Conservation (phyloP, 2,329 filamentous ascomycete species). For the Aspergillus alliaceus region DNA sequence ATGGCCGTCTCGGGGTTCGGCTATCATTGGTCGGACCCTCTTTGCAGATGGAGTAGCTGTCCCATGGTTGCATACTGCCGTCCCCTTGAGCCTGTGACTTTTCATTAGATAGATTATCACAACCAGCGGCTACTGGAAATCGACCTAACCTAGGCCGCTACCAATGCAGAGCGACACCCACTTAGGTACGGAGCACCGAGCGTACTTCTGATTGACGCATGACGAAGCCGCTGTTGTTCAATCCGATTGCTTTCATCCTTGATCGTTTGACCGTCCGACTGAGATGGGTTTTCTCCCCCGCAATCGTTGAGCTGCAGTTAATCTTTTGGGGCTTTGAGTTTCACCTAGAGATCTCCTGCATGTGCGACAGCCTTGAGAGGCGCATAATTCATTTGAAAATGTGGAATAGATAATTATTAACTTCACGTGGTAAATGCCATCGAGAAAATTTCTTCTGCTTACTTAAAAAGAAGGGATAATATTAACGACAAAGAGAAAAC, state of each 20-base stretch:
- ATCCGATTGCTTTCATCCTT: not conserved
- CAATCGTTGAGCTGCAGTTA: not conserved
- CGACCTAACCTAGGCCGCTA: not conserved
- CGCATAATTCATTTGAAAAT: not conserved
- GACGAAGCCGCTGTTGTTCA: not conserved
- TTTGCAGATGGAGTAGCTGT: not conserved
- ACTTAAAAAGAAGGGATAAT: no score
- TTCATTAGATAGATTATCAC: not conserved
- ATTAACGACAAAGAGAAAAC: no score
- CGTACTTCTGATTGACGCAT: not conserved
- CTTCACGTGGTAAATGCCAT: not conserved
- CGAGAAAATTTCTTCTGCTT: not conserved
- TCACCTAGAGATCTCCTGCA: not conserved
- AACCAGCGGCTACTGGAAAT: not conserved
- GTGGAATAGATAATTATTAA: not conserved
- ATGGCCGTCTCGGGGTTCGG: not conserved
- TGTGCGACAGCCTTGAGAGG: not conserved
- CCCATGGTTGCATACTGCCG: constrained; percentile 7
- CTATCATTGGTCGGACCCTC: constrained; percentile 1
- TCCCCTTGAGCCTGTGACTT: constrained; percentile 1
- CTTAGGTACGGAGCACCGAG: not conserved
- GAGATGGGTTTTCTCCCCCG: not conserved
- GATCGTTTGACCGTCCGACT: not conserved
- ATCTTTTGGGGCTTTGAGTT: not conserved
- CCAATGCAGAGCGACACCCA: not conserved